Base-by-base conservation (phyloP, 23 red algal genomes). In the Agarophyton chilense region DNA sequence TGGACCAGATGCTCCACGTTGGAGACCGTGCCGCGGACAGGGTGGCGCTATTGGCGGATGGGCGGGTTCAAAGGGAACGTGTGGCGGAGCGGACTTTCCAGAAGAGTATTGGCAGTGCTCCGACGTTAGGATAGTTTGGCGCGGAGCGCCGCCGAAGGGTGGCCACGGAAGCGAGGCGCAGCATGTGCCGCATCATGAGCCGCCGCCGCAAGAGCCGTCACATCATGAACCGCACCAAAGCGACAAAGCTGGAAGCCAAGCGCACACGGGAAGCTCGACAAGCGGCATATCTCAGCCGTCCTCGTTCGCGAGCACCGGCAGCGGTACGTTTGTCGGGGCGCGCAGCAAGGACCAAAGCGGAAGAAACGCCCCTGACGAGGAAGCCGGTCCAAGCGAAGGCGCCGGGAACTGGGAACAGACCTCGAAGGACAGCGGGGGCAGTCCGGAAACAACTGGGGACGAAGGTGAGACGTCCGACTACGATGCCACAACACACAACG, bases 61-160 rank as follows among this genome's bases (percentile, higher is more conserved):
- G 71, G 43, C 39, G 39, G 34, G 40, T 16, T 46, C 50, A 26
- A 89, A 78, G 54, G 61, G 51, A 14, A 29, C n/a, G 14, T 89
- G 85, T 31, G 85, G 85, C 60, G 89, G 89, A 12, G 45, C 38
- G 2, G 52, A 57, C 19, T 83, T 83, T 35, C 89, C 89, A 18
- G 89, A 92, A 26, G 89, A 92, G 60, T 92, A 77, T 77, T 92
- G 78, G 78, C 70, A 74, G 52, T 92, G 89, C 45, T 54, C 89
- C 41, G 89, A 92, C 52, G 68, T 92, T 14, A 47, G 78, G 32
- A 84, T 92, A 26, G 51, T 58, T 52, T 14, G 28, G 0, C 26
- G 32, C 1, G 60, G 60, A 36, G 60, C 60, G 9, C 60, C 60
- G 60, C 39, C 32, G n/a, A 1, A 26, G 8, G 40, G n/a, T 16